Evolutionary conservation across 2,329 filamentous ascomycete species (phyloP).

Genomic region (Xylariaceae sp.): DNA sequence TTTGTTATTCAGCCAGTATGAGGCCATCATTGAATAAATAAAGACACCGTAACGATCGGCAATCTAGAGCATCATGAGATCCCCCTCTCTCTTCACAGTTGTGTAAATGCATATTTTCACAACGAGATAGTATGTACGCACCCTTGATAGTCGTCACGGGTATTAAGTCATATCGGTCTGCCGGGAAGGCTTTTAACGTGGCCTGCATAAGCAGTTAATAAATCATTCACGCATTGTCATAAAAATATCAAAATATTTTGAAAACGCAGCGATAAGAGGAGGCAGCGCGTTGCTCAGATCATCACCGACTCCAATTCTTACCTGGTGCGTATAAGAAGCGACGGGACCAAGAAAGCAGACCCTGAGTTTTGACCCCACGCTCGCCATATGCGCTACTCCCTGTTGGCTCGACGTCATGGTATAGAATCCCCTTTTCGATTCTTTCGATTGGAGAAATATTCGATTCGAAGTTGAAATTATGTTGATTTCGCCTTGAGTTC

Average conservation of each 20-base stretch:
- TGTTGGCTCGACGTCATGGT: conserved; percentile 16
- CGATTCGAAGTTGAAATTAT: too few relatives aligned
- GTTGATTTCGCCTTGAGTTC: too few relatives aligned
- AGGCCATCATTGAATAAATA: too few relatives aligned
- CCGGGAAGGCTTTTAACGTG: conserved; percentile 45
- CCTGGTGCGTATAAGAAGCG: conserved; percentile 50
- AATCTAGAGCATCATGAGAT: background rate
- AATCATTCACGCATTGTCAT: too few relatives aligned
- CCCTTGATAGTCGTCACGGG: conserved; percentile 51
- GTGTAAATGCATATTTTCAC: too few relatives aligned
- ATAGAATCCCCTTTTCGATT: background rate
- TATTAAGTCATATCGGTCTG: conserved; percentile 43
- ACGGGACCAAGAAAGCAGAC: conserved; percentile 49
- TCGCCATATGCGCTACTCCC: conserved; percentile 1
- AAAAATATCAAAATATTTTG: too few relatives aligned
- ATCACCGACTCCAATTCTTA: too few relatives aligned
- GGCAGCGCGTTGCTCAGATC: too few relatives aligned
- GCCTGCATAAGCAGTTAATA: conserved; percentile 33
- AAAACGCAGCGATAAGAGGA: too few relatives aligned
- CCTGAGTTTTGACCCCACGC: conserved; percentile 31
- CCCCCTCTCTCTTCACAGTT: too few relatives aligned
- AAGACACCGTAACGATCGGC: background rate
- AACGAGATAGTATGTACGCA: conserved; percentile 16
- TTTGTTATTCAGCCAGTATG: too few relatives aligned
- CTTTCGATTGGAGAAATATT: too few relatives aligned